phyloP scores from a whole-genome alignment of 2,329 filamentous ascomycete genomes.

The Amauroascus verrucosus region DNA sequence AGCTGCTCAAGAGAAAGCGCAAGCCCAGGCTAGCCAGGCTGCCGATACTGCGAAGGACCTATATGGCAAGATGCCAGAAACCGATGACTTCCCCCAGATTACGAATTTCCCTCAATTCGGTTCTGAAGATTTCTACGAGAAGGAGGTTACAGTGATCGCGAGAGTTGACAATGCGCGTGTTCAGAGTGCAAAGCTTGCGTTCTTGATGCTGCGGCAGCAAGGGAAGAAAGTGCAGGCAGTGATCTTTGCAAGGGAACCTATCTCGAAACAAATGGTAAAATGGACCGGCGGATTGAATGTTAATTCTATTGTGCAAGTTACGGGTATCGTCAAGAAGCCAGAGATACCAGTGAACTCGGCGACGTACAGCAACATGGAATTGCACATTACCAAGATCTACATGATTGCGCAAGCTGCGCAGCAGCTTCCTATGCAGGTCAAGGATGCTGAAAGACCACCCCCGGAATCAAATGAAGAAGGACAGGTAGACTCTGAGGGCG shows the following conservation, averaged over 20 bases:
- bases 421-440: constrained; percentile 51
- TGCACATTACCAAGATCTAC: constrained; percentile 81
- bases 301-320: constrained; percentile 73
- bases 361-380: constrained; percentile 66
- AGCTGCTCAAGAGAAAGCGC: constrained; percentile 64
- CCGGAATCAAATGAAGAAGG: constrained; percentile 39
- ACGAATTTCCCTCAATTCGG: constrained; percentile 42
- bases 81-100: constrained; percentile 51
- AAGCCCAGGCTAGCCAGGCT: constrained; percentile 54
- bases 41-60: constrained; percentile 55
- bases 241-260: constrained; percentile 50
- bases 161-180: constrained; percentile 80
- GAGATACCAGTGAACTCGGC: constrained; percentile 82
- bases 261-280: constrained; percentile 88
- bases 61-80: constrained; percentile 61
- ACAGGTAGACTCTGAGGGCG: constrained; percentile 42
- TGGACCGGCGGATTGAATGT: constrained; percentile 64
- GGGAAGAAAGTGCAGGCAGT: constrained; percentile 76
- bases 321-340: constrained; percentile 70
- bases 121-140: constrained; percentile 54
- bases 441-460: constrained; percentile 42
- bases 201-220: constrained; percentile 73
- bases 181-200: constrained; percentile 84
- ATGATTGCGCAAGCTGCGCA: constrained; percentile 56
- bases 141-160: constrained; percentile 64